Conservation (phyloP, 2,329 filamentous ascomycete genomes). For the Diaporthe amygdali region DNA sequence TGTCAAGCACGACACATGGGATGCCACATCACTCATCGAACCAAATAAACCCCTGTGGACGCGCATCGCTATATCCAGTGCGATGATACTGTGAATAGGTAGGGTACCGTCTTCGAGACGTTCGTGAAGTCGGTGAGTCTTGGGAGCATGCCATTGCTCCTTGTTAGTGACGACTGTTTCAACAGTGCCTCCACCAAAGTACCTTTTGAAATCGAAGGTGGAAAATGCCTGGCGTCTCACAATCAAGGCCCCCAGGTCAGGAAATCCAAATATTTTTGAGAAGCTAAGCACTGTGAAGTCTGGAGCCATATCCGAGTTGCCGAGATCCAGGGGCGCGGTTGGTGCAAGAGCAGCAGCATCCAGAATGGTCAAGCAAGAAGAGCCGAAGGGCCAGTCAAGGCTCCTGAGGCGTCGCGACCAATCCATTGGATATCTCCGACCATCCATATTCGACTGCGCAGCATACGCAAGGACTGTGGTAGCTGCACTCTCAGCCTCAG, state of each 20-base stretch:
- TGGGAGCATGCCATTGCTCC: conserved; percentile 83
- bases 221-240: conserved; percentile 73
- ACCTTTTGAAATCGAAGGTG: conserved; percentile 70
- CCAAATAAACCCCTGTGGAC: conserved; percentile 73
- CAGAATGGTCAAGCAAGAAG: conserved; percentile 70
- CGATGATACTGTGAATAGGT: conserved; percentile 88
- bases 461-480: conserved; percentile 75
- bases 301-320: conserved; percentile 64
- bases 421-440: conserved; percentile 71
- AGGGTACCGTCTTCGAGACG: conserved; percentile 90
- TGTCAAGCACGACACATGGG: conserved; percentile 73
- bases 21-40: conserved; percentile 71
- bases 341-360: conserved; percentile 85
- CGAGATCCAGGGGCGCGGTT: conserved; percentile 77
- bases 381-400: background rate
- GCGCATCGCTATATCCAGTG: conserved; percentile 75
- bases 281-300: conserved; percentile 90
- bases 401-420: conserved; percentile 65
- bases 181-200: conserved; percentile 94
- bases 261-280: conserved; percentile 98
- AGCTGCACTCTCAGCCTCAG: conserved; percentile 27
- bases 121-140: conserved; percentile 75
- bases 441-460: conserved; percentile 93
- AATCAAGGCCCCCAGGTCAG: conserved; percentile 85
- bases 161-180: conserved; percentile 83